Evolutionary conservation across 495 filamentous ascomycete species (phyloP).

Genomic region (Aspergillus baeticus): DNA sequence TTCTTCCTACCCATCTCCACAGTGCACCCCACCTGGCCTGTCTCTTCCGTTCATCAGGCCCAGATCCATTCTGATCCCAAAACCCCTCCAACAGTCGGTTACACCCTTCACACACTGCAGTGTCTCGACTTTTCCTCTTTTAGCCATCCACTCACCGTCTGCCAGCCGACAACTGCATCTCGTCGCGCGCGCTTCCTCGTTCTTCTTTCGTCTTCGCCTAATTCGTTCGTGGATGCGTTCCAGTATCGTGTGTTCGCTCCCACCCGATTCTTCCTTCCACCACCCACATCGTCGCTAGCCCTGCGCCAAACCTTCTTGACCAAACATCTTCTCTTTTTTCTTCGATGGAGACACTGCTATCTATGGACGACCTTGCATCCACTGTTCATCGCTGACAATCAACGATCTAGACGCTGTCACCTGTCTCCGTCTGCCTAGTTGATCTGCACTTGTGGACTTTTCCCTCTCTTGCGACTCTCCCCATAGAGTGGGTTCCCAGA

Average conservation of each 20-base stretch:
- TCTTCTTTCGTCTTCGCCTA: conserved; percentile 13
- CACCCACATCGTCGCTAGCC: conserved; percentile 16
- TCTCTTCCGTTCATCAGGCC: conserved; percentile 15
- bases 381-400: conserved; percentile 28
- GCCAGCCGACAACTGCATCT: conserved; percentile 21
- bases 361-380: conserved; percentile 22
- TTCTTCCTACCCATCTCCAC: conserved; percentile 16
- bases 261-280: conserved; percentile 8
- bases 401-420: conserved; percentile 27
- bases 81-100: conserved; percentile 19
- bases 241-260: conserved; percentile 13
- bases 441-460: conserved; percentile 20
- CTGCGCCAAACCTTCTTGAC: conserved; percentile 14
- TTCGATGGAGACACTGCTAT: conserved; percentile 31
- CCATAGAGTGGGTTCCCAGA: conserved; percentile 13
- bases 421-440: conserved; percentile 16
- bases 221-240: conserved; percentile 12
- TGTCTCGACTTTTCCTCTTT: conserved; percentile 17
- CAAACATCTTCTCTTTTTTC: conserved; percentile 15
- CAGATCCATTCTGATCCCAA: conserved; percentile 6
- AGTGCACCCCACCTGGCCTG: conserved; percentile 17
- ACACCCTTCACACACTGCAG: conserved; percentile 21
- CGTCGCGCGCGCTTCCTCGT: conserved; percentile 15
- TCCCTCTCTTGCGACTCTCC: conserved; percentile 10
- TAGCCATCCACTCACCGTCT: conserved; percentile 26